Evolutionary conservation across 1,284 basidiomycete genomes (phyloP).

Genomic region (Cutaneotrichosporon sp.): DNA sequence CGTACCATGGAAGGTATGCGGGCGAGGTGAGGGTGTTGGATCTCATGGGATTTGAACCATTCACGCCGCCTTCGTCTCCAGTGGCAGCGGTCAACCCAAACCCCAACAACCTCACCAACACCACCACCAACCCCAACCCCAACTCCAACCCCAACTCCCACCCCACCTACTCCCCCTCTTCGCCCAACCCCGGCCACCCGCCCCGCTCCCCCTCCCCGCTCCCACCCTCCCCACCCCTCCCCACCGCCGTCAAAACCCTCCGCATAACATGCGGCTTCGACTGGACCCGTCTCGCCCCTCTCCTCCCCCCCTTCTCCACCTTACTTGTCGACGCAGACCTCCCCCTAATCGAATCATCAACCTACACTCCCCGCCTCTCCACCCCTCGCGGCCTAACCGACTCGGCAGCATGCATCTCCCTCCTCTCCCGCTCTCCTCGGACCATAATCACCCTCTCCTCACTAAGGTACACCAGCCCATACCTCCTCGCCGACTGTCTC

Average conservation of each 20-base stretch:
- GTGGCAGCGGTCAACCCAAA: no score
- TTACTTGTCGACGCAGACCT: neutral
- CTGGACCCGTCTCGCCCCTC: neutral
- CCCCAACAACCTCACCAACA: neutral
- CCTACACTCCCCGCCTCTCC: neutral
- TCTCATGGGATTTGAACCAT: neutral
- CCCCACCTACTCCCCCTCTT: neutral
- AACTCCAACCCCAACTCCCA: neutral
- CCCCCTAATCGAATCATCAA: neutral
- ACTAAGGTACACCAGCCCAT: neutral
- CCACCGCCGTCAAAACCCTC: neutral
- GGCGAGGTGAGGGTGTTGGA: neutral
- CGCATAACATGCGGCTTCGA: neutral
- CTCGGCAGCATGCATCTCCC: neutral
- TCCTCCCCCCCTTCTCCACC: neutral
- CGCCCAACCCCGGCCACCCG: neutral
- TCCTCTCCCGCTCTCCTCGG: neutral
- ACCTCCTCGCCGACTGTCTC: neutral
- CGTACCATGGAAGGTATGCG: neutral
- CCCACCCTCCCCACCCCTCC: neutral
- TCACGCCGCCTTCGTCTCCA: neutral
- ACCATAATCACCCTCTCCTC: neutral
- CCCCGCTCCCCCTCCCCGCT: neutral
- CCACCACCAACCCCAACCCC: neutral
- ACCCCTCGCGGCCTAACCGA: slow-evolving; percentile 1